These are phyloP conservation scores for Stereocaulon alpinum DNA, from an alignment of 495 filamentous ascomycete genomes.

Conservation along the genomic window DNA sequence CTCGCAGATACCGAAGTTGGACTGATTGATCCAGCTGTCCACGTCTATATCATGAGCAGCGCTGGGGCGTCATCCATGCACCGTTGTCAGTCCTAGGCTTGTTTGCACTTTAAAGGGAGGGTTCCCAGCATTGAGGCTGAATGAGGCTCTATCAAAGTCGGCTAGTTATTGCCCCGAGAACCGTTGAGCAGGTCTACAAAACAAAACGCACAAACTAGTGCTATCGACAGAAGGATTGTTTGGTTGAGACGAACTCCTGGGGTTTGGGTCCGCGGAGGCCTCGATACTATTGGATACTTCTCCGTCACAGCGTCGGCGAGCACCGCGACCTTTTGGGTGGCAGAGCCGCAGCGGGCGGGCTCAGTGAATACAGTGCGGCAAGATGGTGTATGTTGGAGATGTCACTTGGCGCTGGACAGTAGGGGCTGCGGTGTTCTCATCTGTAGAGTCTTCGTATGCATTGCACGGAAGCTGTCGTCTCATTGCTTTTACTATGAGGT, in stretches of 20 bases:
- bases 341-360: conserved; percentile 1
- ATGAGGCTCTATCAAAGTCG: background rate
- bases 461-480: too few relatives aligned
- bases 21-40: background rate
- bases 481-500: too few relatives aligned
- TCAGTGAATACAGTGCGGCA: background rate
- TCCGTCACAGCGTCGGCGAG: background rate
- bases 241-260: background rate
- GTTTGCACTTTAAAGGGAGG: conserved; percentile 3
- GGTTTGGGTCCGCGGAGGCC: background rate
- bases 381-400: background rate
- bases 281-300: background rate
- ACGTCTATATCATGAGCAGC: conserved; percentile 3
- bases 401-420: background rate
- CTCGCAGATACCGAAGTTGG: conserved; percentile 1
- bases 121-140: conserved; percentile 3
- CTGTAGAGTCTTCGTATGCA: too few relatives aligned
- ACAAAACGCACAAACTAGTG: background rate
- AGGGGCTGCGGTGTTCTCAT: too few relatives aligned
- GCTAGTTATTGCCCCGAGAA: background rate
- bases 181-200: background rate
- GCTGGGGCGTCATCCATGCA: conserved; percentile 1
- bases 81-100: background rate
- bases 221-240: background rate
- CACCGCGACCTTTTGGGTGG: background rate